These are phyloP conservation scores for Globisporangium paroecandrum DNA, from an alignment of 352 stramenopile genomes.

Conservation along the genomic window DNA sequence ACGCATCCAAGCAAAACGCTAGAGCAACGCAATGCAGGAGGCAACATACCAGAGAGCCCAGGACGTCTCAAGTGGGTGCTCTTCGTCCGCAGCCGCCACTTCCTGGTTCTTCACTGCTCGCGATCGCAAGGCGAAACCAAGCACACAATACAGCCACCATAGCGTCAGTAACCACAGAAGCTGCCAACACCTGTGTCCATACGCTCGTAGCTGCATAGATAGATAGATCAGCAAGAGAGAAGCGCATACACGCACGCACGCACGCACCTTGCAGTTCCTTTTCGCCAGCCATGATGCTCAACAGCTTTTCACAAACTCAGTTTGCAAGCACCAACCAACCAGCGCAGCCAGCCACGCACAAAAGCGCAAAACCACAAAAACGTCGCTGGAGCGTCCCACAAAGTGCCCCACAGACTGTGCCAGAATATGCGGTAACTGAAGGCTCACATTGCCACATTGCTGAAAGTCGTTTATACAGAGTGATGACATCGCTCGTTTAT, in stretches of 20 bases:
- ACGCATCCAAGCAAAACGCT: too few species aligned
- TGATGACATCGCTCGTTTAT: too few species aligned
- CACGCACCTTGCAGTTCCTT: constrained; percentile 18
- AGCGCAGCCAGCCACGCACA: constrained; percentile 5
- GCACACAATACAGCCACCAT: neutral
- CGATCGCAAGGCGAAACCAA: neutral
- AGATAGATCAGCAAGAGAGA: neutral
- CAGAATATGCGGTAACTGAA: neutral
- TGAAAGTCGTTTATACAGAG: too few species aligned
- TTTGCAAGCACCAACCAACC: constrained; percentile 16
- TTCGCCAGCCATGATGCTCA: constrained; percentile 15
- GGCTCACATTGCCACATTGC: too few species aligned
- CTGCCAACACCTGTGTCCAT: neutral
- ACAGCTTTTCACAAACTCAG: constrained; percentile 15
- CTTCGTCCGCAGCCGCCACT: constrained; percentile 32
- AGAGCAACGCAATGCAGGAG: neutral
- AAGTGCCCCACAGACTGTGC: neutral
- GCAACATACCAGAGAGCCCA: constrained; percentile 84
- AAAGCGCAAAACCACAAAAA: neutral
- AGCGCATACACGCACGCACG: neutral
- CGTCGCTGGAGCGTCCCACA: neutral
- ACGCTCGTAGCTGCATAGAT: neutral
- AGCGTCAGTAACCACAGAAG: neutral
- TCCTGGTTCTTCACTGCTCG: constrained; percentile 19
- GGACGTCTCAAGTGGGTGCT: constrained; percentile 84